Evolutionary conservation across 2,329 filamentous ascomycete species (phyloP), one percentile per base, ranked within the genome.

Genomic region (Didymosphaeria variabile): DNA sequence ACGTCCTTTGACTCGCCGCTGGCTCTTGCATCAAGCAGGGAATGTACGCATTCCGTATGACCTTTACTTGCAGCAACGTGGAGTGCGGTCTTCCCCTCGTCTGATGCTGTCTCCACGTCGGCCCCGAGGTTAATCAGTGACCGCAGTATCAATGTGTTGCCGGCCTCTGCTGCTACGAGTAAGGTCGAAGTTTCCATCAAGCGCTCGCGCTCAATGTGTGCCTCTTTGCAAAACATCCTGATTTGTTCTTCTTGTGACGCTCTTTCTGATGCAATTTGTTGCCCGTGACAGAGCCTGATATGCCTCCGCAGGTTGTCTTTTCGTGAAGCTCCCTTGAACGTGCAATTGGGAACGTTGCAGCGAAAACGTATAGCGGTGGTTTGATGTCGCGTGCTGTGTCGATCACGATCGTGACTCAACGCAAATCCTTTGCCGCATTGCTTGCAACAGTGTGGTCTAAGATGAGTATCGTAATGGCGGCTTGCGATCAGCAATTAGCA

Each of bases 221-320:
- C 57, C 42, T 58, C 34, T 3, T 60, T 51, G 54, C 55, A 63
- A 17, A 63, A 55, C 19, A 13, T 12, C 36, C 46, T 34, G 23
- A 65, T 52, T 2, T 60, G 44, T 53, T 63, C 44, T 38, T 56
- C 40, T 42, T 54, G 47, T 53, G 56, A 9, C 19, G 12, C 26
- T 45, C 47, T 23, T 40, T n/a, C 19, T 23, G 10, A 36, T 15
- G 34, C 34, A 36, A 36, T 36, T 15, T 36, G 15, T 1, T 46
- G 31, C 36, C 42, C 47, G 32, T 65, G 62, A 52, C 19, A 47
- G 42, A 32, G 52, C 12, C 54, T 36, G n/a, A 65, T 63, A 42
- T 65, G 62, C n/a, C 50, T 60, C 46, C 47, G 60, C 26, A 65
- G 36, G 55, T 63, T 65, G 46, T 65, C 62, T 56, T 58, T 65